Conservation (phyloP, 2,329 filamentous ascomycete genomes). For the Westerdykella aurantiaca region DNA sequence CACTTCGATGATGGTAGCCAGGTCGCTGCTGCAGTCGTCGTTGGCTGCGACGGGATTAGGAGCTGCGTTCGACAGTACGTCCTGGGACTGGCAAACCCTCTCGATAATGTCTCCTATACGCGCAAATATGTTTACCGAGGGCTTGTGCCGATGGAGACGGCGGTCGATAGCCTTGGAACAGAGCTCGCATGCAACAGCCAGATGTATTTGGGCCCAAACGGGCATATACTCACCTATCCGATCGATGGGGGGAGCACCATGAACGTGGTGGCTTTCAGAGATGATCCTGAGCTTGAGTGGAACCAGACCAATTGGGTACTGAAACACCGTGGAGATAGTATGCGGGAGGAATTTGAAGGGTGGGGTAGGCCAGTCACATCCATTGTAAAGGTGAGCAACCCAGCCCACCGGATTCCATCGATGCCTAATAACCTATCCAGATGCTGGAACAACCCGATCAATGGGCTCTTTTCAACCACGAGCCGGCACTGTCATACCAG, state of each 20-base stretch:
- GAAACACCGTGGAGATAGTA: not conserved
- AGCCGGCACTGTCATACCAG: constrained; percentile 44
- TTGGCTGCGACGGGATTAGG: constrained; percentile 63
- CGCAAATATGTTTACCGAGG: constrained; percentile 59
- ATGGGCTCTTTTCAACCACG: constrained; percentile 54
- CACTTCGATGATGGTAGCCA: constrained; percentile 45
- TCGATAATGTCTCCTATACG: constrained; percentile 48
- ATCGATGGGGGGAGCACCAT: constrained; percentile 54
- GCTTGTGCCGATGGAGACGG: constrained; percentile 56
- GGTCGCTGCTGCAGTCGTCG: constrained; percentile 45
- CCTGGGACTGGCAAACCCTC: constrained; percentile 40
- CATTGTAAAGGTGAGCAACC: not conserved
- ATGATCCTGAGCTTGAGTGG: constrained; percentile 9
- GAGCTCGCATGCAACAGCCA: constrained; percentile 48
- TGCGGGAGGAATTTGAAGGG: constrained; percentile 7
- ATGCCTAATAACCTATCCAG: constrained; percentile 17
- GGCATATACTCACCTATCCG: constrained; percentile 58
- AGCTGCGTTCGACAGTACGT: constrained; percentile 51
- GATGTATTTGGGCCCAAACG: constrained; percentile 55
- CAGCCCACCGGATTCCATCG: constrained; percentile 11
- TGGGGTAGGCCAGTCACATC: not conserved
- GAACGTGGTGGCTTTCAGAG: constrained; percentile 42
- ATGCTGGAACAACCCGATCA: constrained; percentile 37
- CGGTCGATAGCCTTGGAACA: constrained; percentile 45
- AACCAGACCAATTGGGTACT: constrained; percentile 9